Base-by-base conservation (phyloP, 2,329 filamentous ascomycete genomes). In the Penicillium digitatum region DNA sequence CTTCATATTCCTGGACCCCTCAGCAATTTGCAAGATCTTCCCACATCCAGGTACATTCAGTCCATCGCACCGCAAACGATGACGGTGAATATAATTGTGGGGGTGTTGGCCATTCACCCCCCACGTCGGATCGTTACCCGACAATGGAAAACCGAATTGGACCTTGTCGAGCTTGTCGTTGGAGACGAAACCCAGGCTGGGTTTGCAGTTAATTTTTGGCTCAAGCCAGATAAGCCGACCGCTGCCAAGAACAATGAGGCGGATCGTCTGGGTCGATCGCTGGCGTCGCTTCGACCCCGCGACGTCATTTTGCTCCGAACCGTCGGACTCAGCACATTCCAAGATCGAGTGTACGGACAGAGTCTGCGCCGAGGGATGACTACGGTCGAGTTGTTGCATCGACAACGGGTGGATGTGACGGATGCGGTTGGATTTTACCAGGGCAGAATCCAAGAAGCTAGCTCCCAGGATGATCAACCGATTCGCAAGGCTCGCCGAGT, bases 121-220 rank as follows among this genome's bases (percentile, higher is more conserved):
- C 80, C 87, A 1, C 84, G 88, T 24, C 80, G 80, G 2, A 83
- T 96, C 20, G 82, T 78, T 29, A 89, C 91, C 0, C 73, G 75
- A 11, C 77, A 78, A 7, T 78, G 77, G 66, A 77, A 74, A 50
- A 75, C 73, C 56, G 72, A 78, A 40, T 79, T 87, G 48, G 82
- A 88, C 6, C 79, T 95, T 3, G 76, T 93, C 38, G 90, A 95
- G 71, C 72, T 94, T 2, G 77, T 92, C 1, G 84, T 96, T 1
- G 92, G 89, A 5, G 93, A 97, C 35, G 89, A 96, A 48, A 95
- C 91, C 0, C 83, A 81, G 60, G 83, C 89, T 0, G 88, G 87
- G 2, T 95, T 96, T 73, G 84, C 81, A 27, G 79, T 96, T 52
- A 92, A 88, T 3, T 90, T 95, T 69, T 97, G 93, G 93, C 76